A percentile compares a stretch with the other conserved stretches of the same genome.
Evolutionary conservation across 1,139 yeast species (phyloP).

Genomic region (Diutina catenulata): DNA sequence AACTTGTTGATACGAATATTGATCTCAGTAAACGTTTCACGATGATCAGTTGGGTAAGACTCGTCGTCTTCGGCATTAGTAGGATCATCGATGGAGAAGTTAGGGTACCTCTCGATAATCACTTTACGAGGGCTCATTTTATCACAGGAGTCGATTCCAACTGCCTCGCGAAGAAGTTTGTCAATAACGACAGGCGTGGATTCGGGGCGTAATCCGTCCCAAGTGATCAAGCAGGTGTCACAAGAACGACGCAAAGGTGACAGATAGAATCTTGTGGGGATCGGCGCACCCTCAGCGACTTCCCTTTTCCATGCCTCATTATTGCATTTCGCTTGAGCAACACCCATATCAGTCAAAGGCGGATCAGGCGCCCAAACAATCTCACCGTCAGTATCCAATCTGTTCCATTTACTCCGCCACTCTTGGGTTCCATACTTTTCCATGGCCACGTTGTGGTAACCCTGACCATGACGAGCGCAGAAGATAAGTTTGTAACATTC

Average conservation of each 20-base stretch:
- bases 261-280: constrained; percentile 15
- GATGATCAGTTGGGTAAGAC: constrained; percentile 21
- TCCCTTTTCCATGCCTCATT: constrained; percentile 14
- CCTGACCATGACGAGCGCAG: constrained; percentile 31
- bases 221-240: constrained; percentile 14
- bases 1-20: constrained; percentile 36
- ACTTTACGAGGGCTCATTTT: constrained; percentile 17
- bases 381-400: constrained; percentile 18
- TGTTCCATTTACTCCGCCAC: constrained; percentile 25
- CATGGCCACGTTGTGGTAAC: constrained; percentile 26
- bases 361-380: constrained; percentile 18
- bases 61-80: constrained; percentile 40
- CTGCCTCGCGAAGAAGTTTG: constrained; percentile 10
- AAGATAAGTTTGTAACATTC: constrained; percentile 16
- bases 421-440: constrained; percentile 10
- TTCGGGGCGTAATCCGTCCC: constrained; percentile 11
- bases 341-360: constrained; percentile 23
- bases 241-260: constrained; percentile 16
- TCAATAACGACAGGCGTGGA: constrained; percentile 5
- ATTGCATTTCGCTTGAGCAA: not conserved
- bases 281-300: constrained; percentile 24
- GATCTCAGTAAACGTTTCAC: constrained; percentile 40
- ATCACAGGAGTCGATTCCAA: constrained; percentile 15
- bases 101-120: constrained; percentile 24
- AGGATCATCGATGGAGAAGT: constrained; percentile 16